Percentiles rank a stretch among this genome's conserved stretches.
phyloP scores from a whole-genome alignment of 2,329 filamentous ascomycete genomes.

The Talaromyces sp. region DNA sequence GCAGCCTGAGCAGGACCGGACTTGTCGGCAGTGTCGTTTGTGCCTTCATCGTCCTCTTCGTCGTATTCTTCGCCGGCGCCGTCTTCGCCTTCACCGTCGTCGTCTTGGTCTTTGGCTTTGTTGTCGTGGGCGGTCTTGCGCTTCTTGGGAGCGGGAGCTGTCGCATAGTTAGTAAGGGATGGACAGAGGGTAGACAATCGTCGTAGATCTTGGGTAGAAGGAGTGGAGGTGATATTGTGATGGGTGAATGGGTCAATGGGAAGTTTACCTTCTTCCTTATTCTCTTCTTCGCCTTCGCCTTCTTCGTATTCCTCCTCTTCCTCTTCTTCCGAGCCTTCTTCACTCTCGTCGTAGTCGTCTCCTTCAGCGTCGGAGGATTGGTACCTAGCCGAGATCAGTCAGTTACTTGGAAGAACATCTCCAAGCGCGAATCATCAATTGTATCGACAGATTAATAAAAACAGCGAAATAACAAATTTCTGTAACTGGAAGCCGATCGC shows the following conservation, averaged over 20 bases:
- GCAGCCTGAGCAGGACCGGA: constrained; percentile 26
- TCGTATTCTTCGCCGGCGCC: constrained; percentile 21
- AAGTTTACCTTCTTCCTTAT: constrained; percentile 14
- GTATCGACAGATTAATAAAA: not conserved
- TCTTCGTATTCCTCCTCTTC: constrained; percentile 18
- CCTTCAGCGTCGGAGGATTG: constrained; percentile 18
- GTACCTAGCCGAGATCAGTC: constrained; percentile 14
- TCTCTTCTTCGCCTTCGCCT: constrained; percentile 38
- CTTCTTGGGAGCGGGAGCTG: constrained; percentile 20
- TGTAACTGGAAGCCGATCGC: not conserved
- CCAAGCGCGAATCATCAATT: not conserved
- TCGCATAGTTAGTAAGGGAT: not conserved
- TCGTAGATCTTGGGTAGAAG: not conserved
- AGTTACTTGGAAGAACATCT: not conserved
- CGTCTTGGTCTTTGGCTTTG: constrained; percentile 37
- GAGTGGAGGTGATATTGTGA: not conserved
- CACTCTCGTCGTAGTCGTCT: constrained; percentile 50
- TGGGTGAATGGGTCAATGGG: not conserved
- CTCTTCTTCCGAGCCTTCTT: constrained; percentile 17
- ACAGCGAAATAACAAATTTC: not conserved
- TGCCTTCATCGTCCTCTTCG: constrained; percentile 21
- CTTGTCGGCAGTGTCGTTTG: constrained; percentile 26
- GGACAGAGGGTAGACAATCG: not conserved
- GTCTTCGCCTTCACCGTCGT: constrained; percentile 30
- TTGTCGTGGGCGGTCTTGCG: constrained; percentile 26